These are phyloP conservation scores for Kwoniella shandongensis DNA, from an alignment of 768 basidiomycete genomes.

Conservation along the genomic window DNA sequence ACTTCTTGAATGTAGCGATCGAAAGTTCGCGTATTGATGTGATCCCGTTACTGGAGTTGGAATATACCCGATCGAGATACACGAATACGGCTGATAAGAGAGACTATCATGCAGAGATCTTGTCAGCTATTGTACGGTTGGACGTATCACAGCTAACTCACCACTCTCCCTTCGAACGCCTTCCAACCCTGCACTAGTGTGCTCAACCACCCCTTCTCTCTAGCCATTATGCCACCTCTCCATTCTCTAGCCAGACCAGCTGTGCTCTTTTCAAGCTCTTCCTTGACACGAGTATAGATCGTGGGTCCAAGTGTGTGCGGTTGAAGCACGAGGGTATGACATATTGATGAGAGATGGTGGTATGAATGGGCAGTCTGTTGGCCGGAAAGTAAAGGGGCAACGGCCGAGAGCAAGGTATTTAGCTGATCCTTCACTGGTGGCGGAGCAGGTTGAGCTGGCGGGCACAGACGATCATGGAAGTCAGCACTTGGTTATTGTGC, in stretches of 20 bases:
- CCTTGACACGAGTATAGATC: conserved; percentile 30
- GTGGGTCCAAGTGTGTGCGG: conserved; percentile 35
- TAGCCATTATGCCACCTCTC: conserved; percentile 34
- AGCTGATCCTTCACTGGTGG: conserved; percentile 25
- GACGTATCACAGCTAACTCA: conserved; percentile 12
- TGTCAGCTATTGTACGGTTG: neutral
- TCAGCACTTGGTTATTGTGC: neutral
- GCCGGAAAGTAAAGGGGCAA: conserved; percentile 31
- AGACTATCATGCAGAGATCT: conserved; percentile 13
- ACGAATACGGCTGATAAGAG: conserved; percentile 39
- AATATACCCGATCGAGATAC: conserved; percentile 42
- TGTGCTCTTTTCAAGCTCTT: conserved; percentile 33
- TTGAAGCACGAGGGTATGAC: conserved; percentile 31
- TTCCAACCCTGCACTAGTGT: conserved; percentile 31
- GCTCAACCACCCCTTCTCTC: conserved; percentile 32
- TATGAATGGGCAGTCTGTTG: conserved; percentile 24
- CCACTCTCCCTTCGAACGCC: conserved; percentile 30
- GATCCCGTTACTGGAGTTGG: conserved; percentile 3
- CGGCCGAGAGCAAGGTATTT: conserved; percentile 15
- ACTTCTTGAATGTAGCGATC: conserved; percentile 30
- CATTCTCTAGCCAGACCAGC: conserved; percentile 30
- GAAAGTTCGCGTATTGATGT: conserved; percentile 23
- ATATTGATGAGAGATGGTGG: conserved; percentile 34
- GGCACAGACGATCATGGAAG: neutral
- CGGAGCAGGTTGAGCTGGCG: conserved; percentile 2